A percentile compares a stretch with the other conserved stretches of the same genome.
phyloP scores from a whole-genome alignment of 768 basidiomycete species.

The Gloeophyllum trabeum region DNA sequence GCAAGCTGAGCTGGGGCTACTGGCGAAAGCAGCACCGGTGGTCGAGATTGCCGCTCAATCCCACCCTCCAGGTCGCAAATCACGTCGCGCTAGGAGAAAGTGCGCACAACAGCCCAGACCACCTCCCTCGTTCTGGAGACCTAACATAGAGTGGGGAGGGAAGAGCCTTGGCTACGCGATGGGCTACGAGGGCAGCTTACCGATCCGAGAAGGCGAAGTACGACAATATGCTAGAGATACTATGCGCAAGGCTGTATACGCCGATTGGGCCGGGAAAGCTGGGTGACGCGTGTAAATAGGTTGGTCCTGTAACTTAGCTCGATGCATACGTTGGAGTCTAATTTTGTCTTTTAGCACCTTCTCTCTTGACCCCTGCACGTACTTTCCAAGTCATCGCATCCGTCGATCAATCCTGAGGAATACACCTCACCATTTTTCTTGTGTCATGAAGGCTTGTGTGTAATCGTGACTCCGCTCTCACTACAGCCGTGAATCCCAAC shows the following conservation, averaged over 20 bases:
- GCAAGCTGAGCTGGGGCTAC: background rate
- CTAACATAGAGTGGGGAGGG: background rate
- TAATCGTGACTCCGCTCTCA: too few relatives aligned
- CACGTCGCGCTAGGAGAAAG: background rate
- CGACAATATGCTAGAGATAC: background rate
- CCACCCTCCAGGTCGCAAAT: background rate
- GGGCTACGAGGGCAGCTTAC: background rate
- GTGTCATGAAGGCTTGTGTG: too few relatives aligned
- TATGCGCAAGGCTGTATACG: background rate
- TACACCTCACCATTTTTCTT: too few relatives aligned
- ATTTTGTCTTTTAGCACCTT: too few relatives aligned
- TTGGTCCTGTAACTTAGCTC: too few relatives aligned
- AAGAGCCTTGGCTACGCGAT: background rate
- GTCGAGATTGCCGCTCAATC: background rate
- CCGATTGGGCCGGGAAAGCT: too few relatives aligned
- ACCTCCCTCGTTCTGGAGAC: background rate
- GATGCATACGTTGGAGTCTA: too few relatives aligned
- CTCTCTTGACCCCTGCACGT: too few relatives aligned
- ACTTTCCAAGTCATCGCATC: too few relatives aligned
- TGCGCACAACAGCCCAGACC: background rate
- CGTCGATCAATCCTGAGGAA: too few relatives aligned
- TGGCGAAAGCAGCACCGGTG: background rate
- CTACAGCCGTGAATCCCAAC: too few relatives aligned
- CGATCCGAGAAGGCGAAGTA: background rate
- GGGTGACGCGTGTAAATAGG: too few relatives aligned